These are phyloP conservation scores for Acorus gramineus DNA, from an alignment of 106 monocot genomes.

Conservation along the genomic window DNA sequence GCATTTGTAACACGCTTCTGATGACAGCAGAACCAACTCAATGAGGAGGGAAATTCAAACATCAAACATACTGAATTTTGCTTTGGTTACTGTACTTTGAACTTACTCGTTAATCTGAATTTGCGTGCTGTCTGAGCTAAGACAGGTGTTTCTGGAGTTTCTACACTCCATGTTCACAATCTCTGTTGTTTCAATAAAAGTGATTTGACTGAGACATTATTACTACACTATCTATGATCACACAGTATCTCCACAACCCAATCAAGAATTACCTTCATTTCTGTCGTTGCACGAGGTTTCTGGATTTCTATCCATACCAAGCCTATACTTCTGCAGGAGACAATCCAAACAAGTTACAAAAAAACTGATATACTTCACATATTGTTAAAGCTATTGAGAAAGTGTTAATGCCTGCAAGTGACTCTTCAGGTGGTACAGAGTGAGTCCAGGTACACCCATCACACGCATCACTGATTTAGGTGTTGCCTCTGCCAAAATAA, in stretches of 20 bases:
- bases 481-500: conserved; percentile 43
- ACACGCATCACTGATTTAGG: conserved; percentile 52
- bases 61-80: no score
- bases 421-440: conserved; percentile 81
- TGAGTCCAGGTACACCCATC: conserved; percentile 73
- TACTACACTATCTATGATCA: no score
- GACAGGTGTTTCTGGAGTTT: no score
- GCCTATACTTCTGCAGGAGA: conserved; percentile 63
- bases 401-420: conserved; percentile 50
- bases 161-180: no score
- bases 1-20: conserved; percentile 45
- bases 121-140: neutral
- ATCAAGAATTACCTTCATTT: conserved; percentile 2
- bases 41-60: neutral
- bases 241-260: no score
- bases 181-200: no score
- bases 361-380: no score
- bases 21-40: conserved; percentile 1
- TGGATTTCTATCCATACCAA: conserved; percentile 32
- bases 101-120: conserved; percentile 28
- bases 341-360: neutral
- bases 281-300: neutral
- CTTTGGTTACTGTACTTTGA: no score
- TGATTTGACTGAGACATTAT: no score
- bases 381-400: neutral